Conservation (phyloP, 352 stramenopile species). For the Phytopythium helicoides region DNA sequence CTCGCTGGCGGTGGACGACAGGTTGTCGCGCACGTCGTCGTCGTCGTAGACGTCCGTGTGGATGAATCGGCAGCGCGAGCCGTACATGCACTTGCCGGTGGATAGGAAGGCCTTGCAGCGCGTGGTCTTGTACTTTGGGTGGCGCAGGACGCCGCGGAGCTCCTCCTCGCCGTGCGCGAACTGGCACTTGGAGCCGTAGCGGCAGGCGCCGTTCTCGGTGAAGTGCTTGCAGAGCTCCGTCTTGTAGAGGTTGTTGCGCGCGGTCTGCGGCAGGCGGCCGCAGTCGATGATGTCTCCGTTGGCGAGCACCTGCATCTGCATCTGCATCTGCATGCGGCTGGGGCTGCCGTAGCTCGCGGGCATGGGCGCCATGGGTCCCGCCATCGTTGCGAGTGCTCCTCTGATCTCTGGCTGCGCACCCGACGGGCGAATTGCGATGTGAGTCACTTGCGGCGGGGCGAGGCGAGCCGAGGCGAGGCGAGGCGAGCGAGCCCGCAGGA, state of each 20-base stretch:
- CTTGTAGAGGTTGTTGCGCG: constrained; percentile 90
- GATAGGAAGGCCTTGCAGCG: constrained; percentile 87
- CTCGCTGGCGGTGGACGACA: constrained; percentile 64
- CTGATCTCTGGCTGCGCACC: not conserved
- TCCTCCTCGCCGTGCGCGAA: constrained; percentile 88
- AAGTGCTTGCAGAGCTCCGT: constrained; percentile 91
- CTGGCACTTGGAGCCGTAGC: constrained; percentile 88
- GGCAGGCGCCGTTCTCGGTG: constrained; percentile 81
- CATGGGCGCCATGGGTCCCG: constrained; percentile 22
- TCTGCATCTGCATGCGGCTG: constrained; percentile 61
- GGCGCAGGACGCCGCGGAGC: constrained; percentile 79
- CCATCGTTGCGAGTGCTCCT: constrained; percentile 30
- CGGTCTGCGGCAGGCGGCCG: constrained; percentile 63
- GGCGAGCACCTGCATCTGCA: constrained; percentile 55
- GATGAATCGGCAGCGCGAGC: constrained; percentile 87
- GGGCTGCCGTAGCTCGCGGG: constrained; percentile 38
- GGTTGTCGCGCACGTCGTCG: constrained; percentile 40
- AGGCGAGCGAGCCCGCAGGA: not conserved
- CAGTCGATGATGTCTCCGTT: constrained; percentile 88
- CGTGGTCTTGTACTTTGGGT: constrained; percentile 92
- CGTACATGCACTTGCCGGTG: constrained; percentile 87
- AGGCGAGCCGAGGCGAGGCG: not conserved
- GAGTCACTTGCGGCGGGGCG: not conserved
- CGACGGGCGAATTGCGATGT: constrained; percentile 8
- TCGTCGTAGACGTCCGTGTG: constrained; percentile 40